Evolutionary conservation across 108 stramenopile species (phyloP), one percentile per base, ranked within the genome.

Genomic region (Epithemia pelagica): DNA sequence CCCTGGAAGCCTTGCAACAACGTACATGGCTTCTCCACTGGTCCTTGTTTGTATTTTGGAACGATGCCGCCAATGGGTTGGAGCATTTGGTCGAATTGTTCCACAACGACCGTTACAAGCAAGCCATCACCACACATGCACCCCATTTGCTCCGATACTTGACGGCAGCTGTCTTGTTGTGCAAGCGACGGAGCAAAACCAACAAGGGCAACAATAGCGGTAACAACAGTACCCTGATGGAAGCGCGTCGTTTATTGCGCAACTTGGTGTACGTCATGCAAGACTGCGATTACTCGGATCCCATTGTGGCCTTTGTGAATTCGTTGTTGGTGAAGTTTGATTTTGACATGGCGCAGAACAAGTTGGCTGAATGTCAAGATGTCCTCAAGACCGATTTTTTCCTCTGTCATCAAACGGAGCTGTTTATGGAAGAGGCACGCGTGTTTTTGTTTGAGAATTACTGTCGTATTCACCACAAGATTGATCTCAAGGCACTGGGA

Each of bases 381-480:
- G 95, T 99, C 24, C 77, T 99, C 59, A 62, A 66, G 27, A 74
- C 92, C 37, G 99, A 99, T 74, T 99, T 96, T 79, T 99, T 99
- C 81, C 85, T 99, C 53, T 95, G 92, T 78, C 86, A 84, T 62
- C 92, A 91, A 63, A 88, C 91, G n/a, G 82, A 72, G 32, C 77
- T 94, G 67, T 99, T 99, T 77, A 94, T 99, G 96, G 96, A 97
- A 75, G 96, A 95, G 64, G 98, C 99, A 21, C 83, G 99, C 22
- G 91, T 96, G 31, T 96, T 98, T 87, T 94, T 98, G 55, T 98
- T 98, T 83, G 99, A 99, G 80, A 98, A 98, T 62, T 98, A 97
- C 76, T 99, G 99, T 74, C 82, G 96, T 57, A 97, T 99, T 73
- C 97, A 99, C 88, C 87, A 95, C 81, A 97, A 95, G 82, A 93